Percentiles rank a stretch among this genome's conserved stretches.
Evolutionary conservation across 305 asterid genomes (phyloP).

Genomic region (Fraxinus sp.): DNA sequence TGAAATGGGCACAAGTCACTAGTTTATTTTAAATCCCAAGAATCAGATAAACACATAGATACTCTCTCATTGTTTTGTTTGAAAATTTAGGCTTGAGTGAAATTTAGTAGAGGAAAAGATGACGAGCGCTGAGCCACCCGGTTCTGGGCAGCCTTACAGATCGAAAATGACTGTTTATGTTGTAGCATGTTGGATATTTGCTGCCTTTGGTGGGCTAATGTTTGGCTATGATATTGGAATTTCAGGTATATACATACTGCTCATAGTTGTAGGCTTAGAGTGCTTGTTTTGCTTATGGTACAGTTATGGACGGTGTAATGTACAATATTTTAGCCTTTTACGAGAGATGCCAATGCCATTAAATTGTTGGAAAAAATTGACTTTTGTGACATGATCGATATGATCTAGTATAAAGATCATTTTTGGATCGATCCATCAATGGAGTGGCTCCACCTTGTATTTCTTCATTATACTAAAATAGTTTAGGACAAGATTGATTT

Average conservation of each 20-base stretch:
- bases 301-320: not conserved
- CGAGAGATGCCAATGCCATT: not conserved
- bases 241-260: not conserved
- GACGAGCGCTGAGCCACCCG: conserved; percentile 4
- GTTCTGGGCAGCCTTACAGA: not conserved
- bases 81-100: not conserved
- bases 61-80: not conserved
- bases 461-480: not conserved
- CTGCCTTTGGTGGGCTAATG: conserved; percentile 3
- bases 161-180: not conserved
- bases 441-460: not conserved
- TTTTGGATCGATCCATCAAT: not conserved
- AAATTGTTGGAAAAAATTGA: not conserved
- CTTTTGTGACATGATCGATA: not conserved
- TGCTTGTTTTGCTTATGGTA: not conserved
- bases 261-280: not conserved
- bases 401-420: not conserved
- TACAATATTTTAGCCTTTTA: not conserved
- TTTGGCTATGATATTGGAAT: conserved; percentile 1
- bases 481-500: not conserved
- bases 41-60: not conserved
- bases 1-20: not conserved
- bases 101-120: conserved; percentile 9
- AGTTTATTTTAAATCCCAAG: not conserved
- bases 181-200: conserved; percentile 4